A percentile compares a stretch with the other conserved stretches of the same genome.
phyloP scores from a whole-genome alignment of 2,329 filamentous ascomycete genomes.

The Trichophyton mentagrophytes region DNA sequence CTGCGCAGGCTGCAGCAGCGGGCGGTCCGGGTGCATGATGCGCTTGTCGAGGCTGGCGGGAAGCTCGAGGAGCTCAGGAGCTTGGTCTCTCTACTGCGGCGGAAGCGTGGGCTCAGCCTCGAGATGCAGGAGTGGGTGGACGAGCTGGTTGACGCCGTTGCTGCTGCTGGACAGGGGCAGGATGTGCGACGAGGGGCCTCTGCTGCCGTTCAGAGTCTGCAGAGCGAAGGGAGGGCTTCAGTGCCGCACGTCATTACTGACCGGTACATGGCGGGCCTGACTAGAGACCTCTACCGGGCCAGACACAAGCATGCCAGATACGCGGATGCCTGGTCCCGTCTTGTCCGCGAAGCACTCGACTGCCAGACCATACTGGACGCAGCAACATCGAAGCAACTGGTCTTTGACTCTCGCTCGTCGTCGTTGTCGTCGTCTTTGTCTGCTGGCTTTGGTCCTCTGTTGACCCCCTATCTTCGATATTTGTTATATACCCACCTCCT shows the following conservation, averaged over 20 bases:
- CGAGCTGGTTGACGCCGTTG: conserved; percentile 56
- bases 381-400: conserved; percentile 63
- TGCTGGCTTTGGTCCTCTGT: conserved; percentile 16
- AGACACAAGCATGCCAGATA: conserved; percentile 74
- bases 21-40: conserved; percentile 74
- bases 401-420: conserved; percentile 53
- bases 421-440: conserved; percentile 44
- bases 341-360: conserved; percentile 61
- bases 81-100: conserved; percentile 65
- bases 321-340: conserved; percentile 68
- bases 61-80: conserved; percentile 68
- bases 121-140: conserved; percentile 92
- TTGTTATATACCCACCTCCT: conserved; percentile 61
- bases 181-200: neutral
- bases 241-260: conserved; percentile 80
- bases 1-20: conserved; percentile 63
- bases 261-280: conserved; percentile 82
- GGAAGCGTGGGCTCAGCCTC: conserved; percentile 64
- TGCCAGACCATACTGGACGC: conserved; percentile 77
- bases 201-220: conserved; percentile 46
- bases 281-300: conserved; percentile 66
- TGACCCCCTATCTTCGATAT: conserved; percentile 74
- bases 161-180: conserved; percentile 40
- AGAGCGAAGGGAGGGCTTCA: conserved; percentile 21
- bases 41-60: conserved; percentile 69